phyloP scores from a whole-genome alignment of 2,329 filamentous ascomycete genomes.

The Aaosphaeria arxii region DNA sequence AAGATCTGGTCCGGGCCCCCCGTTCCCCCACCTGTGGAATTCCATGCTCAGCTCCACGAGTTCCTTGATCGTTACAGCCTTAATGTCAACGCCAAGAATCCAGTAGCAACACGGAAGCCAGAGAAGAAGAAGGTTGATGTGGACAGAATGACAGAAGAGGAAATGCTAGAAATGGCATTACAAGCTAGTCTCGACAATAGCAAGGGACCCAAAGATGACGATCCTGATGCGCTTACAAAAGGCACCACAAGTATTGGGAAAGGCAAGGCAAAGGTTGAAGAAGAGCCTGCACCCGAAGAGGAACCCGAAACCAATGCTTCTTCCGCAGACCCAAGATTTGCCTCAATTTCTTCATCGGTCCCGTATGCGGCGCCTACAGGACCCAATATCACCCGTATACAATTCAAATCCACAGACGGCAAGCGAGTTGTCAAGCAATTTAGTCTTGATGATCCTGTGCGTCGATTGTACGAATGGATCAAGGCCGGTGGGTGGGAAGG shows the following conservation, averaged over 20 bases:
- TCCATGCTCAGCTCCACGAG: constrained; percentile 87
- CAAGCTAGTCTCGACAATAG: constrained; percentile 75
- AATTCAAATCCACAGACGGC: constrained; percentile 76
- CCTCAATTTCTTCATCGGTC: constrained; percentile 66
- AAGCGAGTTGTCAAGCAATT: constrained; percentile 90
- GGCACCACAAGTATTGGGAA: constrained; percentile 49
- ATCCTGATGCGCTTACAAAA: constrained; percentile 87
- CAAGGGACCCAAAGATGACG: constrained; percentile 57
- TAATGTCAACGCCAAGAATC: constrained; percentile 84
- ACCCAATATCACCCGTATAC: constrained; percentile 74
- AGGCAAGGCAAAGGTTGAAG: constrained; percentile 44
- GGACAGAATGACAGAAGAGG: constrained; percentile 89
- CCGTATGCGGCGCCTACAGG: constrained; percentile 68
- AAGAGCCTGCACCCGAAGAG: constrained; percentile 16
- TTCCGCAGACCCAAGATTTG: constrained; percentile 53
- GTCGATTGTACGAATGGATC: constrained; percentile 91
- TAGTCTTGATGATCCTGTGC: constrained; percentile 69
- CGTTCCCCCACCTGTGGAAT: constrained; percentile 72
- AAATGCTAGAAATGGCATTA: constrained; percentile 93
- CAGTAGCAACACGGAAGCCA: constrained; percentile 74
- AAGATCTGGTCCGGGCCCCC: constrained; percentile 91
- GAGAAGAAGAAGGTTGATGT: constrained; percentile 72
- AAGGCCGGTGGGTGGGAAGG: constrained; percentile 81
- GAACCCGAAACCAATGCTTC: constrained; percentile 32
- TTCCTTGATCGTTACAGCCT: constrained; percentile 97